Evolutionary conservation across 2,329 filamentous ascomycete species (phyloP).

Genomic region (Apiospora hydei): DNA sequence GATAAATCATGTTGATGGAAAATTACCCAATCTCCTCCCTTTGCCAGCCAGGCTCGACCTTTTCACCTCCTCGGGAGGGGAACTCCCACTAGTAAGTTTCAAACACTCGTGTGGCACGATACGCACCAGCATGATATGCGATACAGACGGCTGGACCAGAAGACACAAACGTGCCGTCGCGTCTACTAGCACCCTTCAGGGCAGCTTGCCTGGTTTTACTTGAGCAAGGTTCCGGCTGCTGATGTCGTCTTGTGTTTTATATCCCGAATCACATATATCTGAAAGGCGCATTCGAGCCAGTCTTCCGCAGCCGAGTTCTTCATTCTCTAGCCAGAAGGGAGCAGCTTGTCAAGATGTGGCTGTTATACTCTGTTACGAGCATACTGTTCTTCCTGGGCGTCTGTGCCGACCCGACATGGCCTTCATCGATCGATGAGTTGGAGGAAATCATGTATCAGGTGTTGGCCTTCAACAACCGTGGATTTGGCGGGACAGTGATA

Average conservation of each 20-base stretch:
- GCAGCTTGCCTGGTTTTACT: not conserved
- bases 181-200: not conserved
- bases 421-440: slow-evolving; percentile 64
- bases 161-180: not conserved
- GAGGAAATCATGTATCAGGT: slow-evolving; percentile 70
- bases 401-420: slow-evolving; percentile 65
- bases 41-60: not conserved
- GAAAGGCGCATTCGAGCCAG: not conserved
- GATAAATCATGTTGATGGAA: not conserved
- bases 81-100: not conserved
- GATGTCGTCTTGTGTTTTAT: not conserved
- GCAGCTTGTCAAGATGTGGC: slow-evolving; percentile 24
- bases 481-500: slow-evolving; percentile 63
- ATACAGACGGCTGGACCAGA: not conserved
- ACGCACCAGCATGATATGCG: not conserved
- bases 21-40: not conserved
- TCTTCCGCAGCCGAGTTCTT: not conserved
- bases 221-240: not conserved
- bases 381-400: slow-evolving; percentile 41
- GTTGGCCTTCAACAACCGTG: slow-evolving; percentile 59
- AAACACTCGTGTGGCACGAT: not conserved
- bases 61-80: slow-evolving; percentile 1
- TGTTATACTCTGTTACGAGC: slow-evolving; percentile 38
- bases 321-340: not conserved
- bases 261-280: not conserved